phyloP scores from a whole-genome alignment of 352 stramenopile genomes.

The Globisporangium barbulae region DNA sequence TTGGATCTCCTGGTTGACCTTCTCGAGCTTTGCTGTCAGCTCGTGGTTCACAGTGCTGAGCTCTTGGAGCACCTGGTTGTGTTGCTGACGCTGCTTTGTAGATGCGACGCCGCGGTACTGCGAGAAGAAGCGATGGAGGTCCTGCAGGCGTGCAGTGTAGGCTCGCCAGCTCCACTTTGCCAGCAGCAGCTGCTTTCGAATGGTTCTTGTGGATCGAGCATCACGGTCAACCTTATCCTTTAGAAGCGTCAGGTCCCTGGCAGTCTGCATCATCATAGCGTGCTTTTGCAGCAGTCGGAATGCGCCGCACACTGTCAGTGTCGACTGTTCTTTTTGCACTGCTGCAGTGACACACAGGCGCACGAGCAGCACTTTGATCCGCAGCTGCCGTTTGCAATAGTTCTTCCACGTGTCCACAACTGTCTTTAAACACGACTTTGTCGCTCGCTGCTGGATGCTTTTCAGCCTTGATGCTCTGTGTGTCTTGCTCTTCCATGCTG shows the following conservation, averaged over 20 bases:
- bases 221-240: neutral
- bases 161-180: constrained; percentile 51
- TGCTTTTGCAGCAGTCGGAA: constrained; percentile 8
- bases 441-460: constrained; percentile 5
- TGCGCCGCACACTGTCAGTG: constrained; percentile 6
- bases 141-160: constrained; percentile 29
- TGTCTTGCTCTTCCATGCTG: constrained; percentile 26
- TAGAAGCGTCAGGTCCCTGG: neutral
- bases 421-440: neutral
- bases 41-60: constrained; percentile 1
- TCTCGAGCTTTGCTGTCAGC: neutral
- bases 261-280: neutral
- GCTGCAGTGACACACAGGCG: constrained; percentile 1
- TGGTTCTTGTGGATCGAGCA: neutral
- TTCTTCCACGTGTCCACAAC: constrained; percentile 7
- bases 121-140: constrained; percentile 37
- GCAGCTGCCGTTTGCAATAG: neutral
- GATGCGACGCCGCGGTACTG: constrained; percentile 16
- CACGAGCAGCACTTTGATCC: constrained; percentile 3
- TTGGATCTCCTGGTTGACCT: neutral
- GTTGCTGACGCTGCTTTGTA: neutral
- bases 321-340: neutral
- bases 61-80: neutral
- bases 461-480: neutral
- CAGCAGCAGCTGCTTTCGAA: constrained; percentile 16